Evolutionary conservation across 306 rosid genomes (phyloP).

Genomic region (Vigna radiata): DNA sequence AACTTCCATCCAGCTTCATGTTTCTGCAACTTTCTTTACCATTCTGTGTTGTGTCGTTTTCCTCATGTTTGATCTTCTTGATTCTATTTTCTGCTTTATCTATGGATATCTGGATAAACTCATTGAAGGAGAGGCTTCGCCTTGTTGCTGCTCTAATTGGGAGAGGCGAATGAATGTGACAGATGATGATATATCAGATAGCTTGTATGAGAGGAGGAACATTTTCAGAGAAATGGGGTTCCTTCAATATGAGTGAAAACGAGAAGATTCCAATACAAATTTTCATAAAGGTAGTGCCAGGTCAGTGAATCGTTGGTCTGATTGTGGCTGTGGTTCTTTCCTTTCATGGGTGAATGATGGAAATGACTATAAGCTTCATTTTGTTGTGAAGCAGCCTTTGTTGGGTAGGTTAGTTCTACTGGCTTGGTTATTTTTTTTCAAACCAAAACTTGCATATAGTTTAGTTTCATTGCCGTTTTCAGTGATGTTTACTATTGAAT

Average conservation of each 20-base stretch:
- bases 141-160: constrained; percentile 62
- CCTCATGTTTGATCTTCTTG: constrained; percentile 76
- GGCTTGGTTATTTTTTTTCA: background rate
- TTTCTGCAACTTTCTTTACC: constrained; percentile 41
- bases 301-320: constrained; percentile 73
- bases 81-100: constrained; percentile 62
- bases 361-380: constrained; percentile 59
- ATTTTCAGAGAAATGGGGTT: constrained; percentile 56
- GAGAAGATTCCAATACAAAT: constrained; percentile 41
- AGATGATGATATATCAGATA: constrained; percentile 45
- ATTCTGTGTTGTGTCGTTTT: constrained; percentile 52
- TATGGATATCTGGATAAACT: constrained; percentile 61
- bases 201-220: constrained; percentile 48
- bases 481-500: background rate
- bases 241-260: constrained; percentile 39
- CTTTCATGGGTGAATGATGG: constrained; percentile 64
- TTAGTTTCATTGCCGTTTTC: background rate
- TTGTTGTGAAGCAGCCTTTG: constrained; percentile 58
- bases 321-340: constrained; percentile 84
- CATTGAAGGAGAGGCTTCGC: constrained; percentile 62
- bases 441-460: background rate
- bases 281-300: background rate
- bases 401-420: constrained; percentile 57
- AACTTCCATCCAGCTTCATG: constrained; percentile 36
- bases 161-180: constrained; percentile 33